A percentile compares a stretch with the other conserved stretches of the same genome.
These are phyloP conservation scores for Biscogniauxia marginata DNA, from an alignment of 2,329 filamentous ascomycete genomes.

Conservation along the genomic window DNA sequence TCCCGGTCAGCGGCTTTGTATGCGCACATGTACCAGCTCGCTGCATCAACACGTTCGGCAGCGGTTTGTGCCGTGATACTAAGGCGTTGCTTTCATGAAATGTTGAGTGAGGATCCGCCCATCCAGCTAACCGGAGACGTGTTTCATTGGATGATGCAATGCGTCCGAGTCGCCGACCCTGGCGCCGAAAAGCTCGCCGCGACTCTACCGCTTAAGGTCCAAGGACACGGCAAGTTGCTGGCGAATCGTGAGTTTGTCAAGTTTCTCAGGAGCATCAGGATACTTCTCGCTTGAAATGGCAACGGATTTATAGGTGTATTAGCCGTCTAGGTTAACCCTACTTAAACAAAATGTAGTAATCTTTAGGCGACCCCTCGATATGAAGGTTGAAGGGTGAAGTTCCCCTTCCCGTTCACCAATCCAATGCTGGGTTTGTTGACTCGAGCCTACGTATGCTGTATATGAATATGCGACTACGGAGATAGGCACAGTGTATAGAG, in stretches of 20 bases:
- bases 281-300: constrained; percentile 2
- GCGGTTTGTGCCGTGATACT: constrained; percentile 46
- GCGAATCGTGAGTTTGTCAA: constrained; percentile 33
- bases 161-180: constrained; percentile 56
- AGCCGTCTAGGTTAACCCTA: neutral
- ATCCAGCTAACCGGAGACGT: constrained; percentile 46
- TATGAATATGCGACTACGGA: neutral
- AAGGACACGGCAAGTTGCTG: constrained; percentile 3
- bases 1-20: constrained; percentile 56
- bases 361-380: neutral
- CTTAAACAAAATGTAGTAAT: neutral
- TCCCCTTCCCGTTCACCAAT: neutral
- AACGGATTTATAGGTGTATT: constrained; percentile 6
- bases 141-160: constrained; percentile 48
- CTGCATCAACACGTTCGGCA: constrained; percentile 45
- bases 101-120: constrained; percentile 53
- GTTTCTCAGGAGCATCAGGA: constrained; percentile 22
- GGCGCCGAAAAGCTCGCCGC: constrained; percentile 37
- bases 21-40: constrained; percentile 47
- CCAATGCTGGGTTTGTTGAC: neutral
- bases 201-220: constrained; percentile 18
- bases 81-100: constrained; percentile 57
- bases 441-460: neutral
- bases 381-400: neutral
- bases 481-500: neutral